Conservation (phyloP, 805 yeast genomes). For the Jamesozyma rosinii region DNA sequence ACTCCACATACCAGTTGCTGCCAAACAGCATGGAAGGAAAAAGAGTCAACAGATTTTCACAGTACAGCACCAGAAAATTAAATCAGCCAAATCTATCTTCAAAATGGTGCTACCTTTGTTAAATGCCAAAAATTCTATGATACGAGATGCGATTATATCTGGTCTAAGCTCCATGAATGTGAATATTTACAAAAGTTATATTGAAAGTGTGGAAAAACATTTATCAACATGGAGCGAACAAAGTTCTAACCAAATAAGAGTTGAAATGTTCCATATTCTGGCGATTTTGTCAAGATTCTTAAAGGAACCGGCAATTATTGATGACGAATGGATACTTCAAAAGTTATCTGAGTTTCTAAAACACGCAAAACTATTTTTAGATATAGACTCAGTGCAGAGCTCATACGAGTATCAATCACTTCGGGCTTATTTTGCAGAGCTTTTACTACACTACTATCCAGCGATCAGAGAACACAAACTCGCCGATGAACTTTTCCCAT, state of each 20-base stretch:
- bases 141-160: slow-evolving; percentile 78
- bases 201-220: slow-evolving; percentile 63
- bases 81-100: slow-evolving; percentile 85
- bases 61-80: slow-evolving; percentile 81
- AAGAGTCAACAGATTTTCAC: slow-evolving; percentile 71
- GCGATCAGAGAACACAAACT: slow-evolving; percentile 41
- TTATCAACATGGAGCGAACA: slow-evolving; percentile 50
- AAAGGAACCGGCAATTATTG: slow-evolving; percentile 39
- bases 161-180: slow-evolving; percentile 86
- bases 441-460: slow-evolving; percentile 63
- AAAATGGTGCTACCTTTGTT: slow-evolving; percentile 77
- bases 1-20: slow-evolving; percentile 47
- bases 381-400: slow-evolving; percentile 47
- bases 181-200: slow-evolving; percentile 72
- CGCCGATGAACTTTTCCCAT: slow-evolving; percentile 57
- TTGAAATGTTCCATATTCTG: slow-evolving; percentile 72
- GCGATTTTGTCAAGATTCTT: slow-evolving; percentile 59
- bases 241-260: slow-evolving; percentile 39
- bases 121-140: slow-evolving; percentile 54
- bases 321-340: slow-evolving; percentile 61
- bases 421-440: slow-evolving; percentile 74
- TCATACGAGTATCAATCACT: slow-evolving; percentile 66
- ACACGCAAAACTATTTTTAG: slow-evolving; percentile 51
- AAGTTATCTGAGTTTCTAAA: slow-evolving; percentile 55
- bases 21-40: slow-evolving; percentile 59